Conservation (phyloP, 495 filamentous ascomycete species). For the Penicillium canariense region DNA sequence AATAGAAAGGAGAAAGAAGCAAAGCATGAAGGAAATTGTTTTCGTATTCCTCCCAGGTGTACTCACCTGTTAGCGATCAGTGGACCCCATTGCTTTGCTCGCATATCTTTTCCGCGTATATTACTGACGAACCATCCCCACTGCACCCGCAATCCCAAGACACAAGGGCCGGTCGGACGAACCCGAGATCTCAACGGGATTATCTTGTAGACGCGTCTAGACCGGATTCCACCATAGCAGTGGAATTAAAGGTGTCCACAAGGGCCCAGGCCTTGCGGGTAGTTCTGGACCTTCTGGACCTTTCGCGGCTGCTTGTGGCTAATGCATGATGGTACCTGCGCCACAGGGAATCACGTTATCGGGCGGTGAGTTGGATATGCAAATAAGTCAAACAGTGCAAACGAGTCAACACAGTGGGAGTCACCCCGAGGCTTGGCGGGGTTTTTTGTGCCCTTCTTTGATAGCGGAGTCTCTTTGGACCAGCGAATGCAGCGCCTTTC, state of each 20-base stretch:
- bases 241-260: slow-evolving; percentile 22
- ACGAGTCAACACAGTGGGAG: slow-evolving; percentile 27
- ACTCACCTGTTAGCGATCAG: too few relatives aligned
- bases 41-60: not conserved
- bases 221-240: slow-evolving; percentile 23
- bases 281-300: slow-evolving; percentile 32
- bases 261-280: slow-evolving; percentile 32
- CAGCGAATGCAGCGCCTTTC: not conserved
- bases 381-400: too few relatives aligned
- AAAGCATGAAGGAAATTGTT: slow-evolving; percentile 1
- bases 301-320: slow-evolving; percentile 15
- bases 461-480: slow-evolving; percentile 8
- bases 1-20: not conserved
- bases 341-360: not conserved
- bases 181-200: slow-evolving; percentile 2
- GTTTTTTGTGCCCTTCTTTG: slow-evolving; percentile 35
- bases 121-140: slow-evolving; percentile 2
- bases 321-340: not conserved
- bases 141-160: slow-evolving; percentile 5
- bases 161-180: slow-evolving; percentile 8
- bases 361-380: not conserved
- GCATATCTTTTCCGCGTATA: not conserved
- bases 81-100: not conserved
- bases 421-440: slow-evolving; percentile 40
- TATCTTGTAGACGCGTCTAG: slow-evolving; percentile 25